phyloP scores from a whole-genome alignment of 129 eudicot species.

The Centrapalus pauciflorus region DNA sequence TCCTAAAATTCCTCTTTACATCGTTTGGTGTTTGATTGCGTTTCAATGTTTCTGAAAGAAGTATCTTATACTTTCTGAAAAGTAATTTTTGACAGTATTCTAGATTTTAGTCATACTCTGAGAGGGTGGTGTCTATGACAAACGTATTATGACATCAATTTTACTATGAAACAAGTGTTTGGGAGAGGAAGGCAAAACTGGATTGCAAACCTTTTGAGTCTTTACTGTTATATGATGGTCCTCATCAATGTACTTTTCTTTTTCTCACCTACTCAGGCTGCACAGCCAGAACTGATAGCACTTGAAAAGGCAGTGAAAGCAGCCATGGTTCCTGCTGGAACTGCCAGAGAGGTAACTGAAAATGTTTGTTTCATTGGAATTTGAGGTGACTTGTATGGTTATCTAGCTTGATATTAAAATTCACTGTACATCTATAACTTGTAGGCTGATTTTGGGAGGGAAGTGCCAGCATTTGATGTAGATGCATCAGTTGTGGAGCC shows the following conservation, averaged over 20 bases:
- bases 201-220: slow-evolving; percentile 2
- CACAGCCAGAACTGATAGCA: slow-evolving; percentile 83
- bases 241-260: background rate
- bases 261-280: slow-evolving; percentile 45
- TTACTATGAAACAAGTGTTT: background rate
- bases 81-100: background rate
- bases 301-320: slow-evolving; percentile 73
- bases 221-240: background rate
- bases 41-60: background rate
- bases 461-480: slow-evolving; percentile 90
- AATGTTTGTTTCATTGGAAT: background rate
- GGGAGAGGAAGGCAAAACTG: background rate
- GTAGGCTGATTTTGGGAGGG: slow-evolving; percentile 91
- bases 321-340: slow-evolving; percentile 71
- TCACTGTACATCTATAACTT: slow-evolving; percentile 2
- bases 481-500: slow-evolving; percentile 88
- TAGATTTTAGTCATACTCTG: background rate
- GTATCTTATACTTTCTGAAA: background rate
- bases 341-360: slow-evolving; percentile 82
- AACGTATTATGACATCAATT: background rate
- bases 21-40: background rate
- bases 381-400: background rate
- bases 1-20: background rate
- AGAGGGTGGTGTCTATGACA: background rate
- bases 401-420: slow-evolving; percentile 6